phyloP scores from a whole-genome alignment of 352 stramenopile species.

The Phytophthora brassicae region DNA sequence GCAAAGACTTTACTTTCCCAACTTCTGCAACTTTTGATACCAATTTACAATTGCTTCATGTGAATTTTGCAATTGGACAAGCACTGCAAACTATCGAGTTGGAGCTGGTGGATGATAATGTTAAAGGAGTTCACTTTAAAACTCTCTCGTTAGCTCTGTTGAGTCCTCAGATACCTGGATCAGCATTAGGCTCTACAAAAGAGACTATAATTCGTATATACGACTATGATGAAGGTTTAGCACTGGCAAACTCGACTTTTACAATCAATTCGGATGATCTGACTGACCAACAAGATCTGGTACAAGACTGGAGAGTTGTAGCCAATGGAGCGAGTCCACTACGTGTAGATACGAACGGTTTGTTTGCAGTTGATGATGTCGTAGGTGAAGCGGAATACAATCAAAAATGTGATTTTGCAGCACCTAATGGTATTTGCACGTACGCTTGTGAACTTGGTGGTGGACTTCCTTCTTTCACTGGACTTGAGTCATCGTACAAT shows the following conservation, averaged over 20 bases:
- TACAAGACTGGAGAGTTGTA: constrained; percentile 52
- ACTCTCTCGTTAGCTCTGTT: constrained; percentile 44
- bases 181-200: constrained; percentile 36
- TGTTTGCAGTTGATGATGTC: constrained; percentile 62
- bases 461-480: constrained; percentile 21
- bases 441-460: constrained; percentile 57
- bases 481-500: constrained; percentile 26
- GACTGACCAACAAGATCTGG: constrained; percentile 12
- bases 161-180: constrained; percentile 25
- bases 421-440: constrained; percentile 48
- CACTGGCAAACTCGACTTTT: constrained; percentile 40
- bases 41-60: constrained; percentile 31
- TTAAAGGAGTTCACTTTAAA: constrained; percentile 57
- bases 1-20: constrained; percentile 43
- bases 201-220: constrained; percentile 55
- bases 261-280: neutral
- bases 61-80: constrained; percentile 62
- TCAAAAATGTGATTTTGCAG: constrained; percentile 59
- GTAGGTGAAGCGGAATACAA: constrained; percentile 68
- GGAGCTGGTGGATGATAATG: constrained; percentile 45
- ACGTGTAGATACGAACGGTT: constrained; percentile 51
- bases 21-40: constrained; percentile 25
- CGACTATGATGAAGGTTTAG: constrained; percentile 49
- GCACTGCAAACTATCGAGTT: constrained; percentile 45
- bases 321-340: constrained; percentile 49